These are phyloP conservation scores for Citrullus colocynthis DNA, from an alignment of 306 rosid genomes.

Conservation along the genomic window DNA sequence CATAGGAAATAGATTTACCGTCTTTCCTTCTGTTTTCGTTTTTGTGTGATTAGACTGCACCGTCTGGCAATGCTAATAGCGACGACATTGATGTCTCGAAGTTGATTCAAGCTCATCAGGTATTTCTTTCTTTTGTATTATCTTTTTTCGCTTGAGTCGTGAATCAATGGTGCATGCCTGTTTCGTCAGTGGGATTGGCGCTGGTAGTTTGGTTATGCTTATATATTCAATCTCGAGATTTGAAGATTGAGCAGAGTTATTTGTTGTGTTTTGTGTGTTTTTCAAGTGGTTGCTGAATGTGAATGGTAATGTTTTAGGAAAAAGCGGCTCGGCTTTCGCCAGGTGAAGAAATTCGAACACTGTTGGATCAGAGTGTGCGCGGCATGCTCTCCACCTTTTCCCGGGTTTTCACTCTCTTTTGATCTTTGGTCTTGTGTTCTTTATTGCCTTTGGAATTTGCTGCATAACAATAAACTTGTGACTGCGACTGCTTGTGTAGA, in stretches of 20 bases:
- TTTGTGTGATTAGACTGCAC: conserved; percentile 26
- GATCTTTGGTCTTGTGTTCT: neutral
- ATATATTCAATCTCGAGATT: neutral
- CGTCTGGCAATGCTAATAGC: conserved; percentile 35
- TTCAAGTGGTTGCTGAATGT: neutral
- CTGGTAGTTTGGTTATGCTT: neutral
- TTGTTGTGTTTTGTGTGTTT: neutral
- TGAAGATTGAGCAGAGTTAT: neutral
- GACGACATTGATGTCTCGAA: conserved; percentile 35
- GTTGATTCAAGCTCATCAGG: conserved; percentile 83
- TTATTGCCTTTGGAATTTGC: neutral
- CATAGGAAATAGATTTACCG: neutral
- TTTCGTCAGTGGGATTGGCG: neutral
- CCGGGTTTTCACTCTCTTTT: conserved; percentile 31
- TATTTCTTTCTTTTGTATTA: neutral
- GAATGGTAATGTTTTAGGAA: conserved; percentile 34
- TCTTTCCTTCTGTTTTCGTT: neutral
- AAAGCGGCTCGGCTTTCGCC: conserved; percentile 76
- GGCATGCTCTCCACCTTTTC: conserved; percentile 81
- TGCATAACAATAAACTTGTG: neutral
- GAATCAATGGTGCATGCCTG: neutral
- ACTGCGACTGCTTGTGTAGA: neutral
- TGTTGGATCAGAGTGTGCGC: conserved; percentile 54
- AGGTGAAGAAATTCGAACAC: conserved; percentile 61
- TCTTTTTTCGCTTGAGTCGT: neutral